A percentile compares a stretch with the other conserved stretches of the same genome.
Conservation (phyloP, 106 monocot genomes). For the Posidonia australis region DNA sequence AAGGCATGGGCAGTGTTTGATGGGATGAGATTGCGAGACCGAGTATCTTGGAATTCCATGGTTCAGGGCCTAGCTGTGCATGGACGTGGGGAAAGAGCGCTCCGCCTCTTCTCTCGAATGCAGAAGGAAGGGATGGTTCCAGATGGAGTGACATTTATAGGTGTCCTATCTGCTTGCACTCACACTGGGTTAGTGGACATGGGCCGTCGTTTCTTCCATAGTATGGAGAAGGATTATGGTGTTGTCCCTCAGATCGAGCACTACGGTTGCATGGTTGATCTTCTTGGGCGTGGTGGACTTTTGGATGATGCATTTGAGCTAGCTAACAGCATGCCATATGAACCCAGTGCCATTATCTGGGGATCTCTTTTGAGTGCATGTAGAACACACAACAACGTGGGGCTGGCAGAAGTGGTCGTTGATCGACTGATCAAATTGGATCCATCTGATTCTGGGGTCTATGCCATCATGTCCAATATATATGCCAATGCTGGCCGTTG, state of each 20-base stretch:
- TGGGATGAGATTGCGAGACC: constrained; percentile 28
- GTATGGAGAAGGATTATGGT: constrained; percentile 60
- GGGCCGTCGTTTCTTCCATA: constrained; percentile 34
- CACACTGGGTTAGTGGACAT: constrained; percentile 55
- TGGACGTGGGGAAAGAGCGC: constrained; percentile 51
- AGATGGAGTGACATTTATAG: constrained; percentile 57
- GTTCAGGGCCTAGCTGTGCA: constrained; percentile 60
- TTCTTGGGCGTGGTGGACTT: constrained; percentile 57
- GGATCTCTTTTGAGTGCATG: constrained; percentile 69
- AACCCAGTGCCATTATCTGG: constrained; percentile 73
- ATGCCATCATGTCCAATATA: constrained; percentile 59
- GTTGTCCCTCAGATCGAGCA: constrained; percentile 72
- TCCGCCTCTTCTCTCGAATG: constrained; percentile 54
- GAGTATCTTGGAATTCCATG: constrained; percentile 81
- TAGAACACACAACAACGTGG: constrained; percentile 52
- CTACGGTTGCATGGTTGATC: constrained; percentile 74
- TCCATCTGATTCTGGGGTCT: constrained; percentile 47
- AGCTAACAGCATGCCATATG: constrained; percentile 46
- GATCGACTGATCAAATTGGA: constrained; percentile 35
- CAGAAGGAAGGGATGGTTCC: constrained; percentile 39
- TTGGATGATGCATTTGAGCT: constrained; percentile 56
- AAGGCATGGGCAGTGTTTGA: constrained; percentile 46
- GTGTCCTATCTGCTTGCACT: constrained; percentile 65
- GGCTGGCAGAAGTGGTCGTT: constrained; percentile 51
- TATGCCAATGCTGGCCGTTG: constrained; percentile 59